Conservation (phyloP, 257 asterid genomes). For the Paraleonurus japonicus region DNA sequence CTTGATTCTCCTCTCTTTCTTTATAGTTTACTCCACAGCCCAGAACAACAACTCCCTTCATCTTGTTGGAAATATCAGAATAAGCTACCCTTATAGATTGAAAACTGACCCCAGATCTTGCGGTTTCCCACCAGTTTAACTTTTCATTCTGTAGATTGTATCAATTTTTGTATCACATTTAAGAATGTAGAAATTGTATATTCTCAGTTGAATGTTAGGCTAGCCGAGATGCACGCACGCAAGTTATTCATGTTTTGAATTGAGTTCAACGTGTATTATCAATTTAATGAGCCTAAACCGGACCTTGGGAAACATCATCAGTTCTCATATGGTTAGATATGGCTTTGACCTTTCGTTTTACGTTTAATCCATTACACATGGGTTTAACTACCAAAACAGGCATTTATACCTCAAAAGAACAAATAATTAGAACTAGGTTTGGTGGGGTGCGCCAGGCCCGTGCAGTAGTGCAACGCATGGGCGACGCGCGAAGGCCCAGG, state of each 20-base stretch:
- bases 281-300: too few species aligned
- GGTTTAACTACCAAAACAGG: too few species aligned
- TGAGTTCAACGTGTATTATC: too few species aligned
- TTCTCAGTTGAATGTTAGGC: background rate
- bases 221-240: too few species aligned
- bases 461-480: background rate
- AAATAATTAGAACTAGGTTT: too few species aligned
- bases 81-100: conserved; percentile 45
- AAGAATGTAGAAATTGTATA: background rate
- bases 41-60: conserved; percentile 28
- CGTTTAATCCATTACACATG: too few species aligned
- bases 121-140: conserved; percentile 21
- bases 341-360: too few species aligned
- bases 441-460: background rate
- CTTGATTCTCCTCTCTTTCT: background rate
- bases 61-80: conserved; percentile 41
- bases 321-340: too few species aligned
- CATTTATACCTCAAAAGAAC: too few species aligned
- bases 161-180: too few species aligned
- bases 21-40: conserved; percentile 21
- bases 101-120: conserved; percentile 31
- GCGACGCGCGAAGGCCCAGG: background rate
- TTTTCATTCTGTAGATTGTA: background rate
- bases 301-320: too few species aligned
- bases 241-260: too few species aligned